Evolutionary conservation across 768 basidiomycete genomes (phyloP).

Genomic region (Hypholoma sublateritium): DNA sequence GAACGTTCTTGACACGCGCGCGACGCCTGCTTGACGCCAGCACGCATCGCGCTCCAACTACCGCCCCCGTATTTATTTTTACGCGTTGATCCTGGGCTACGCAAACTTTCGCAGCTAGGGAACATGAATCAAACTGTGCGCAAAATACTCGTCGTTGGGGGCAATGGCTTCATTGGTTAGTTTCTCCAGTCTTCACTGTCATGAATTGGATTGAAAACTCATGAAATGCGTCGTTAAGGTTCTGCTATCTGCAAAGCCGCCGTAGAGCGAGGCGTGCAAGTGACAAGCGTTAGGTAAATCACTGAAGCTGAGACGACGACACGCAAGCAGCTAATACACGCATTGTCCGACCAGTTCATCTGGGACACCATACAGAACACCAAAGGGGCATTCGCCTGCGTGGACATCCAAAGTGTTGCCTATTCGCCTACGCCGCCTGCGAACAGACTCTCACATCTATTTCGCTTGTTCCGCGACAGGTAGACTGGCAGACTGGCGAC

Average conservation of each 20-base stretch:
- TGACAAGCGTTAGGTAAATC: slow-evolving; percentile 82
- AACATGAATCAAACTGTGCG: slow-evolving; percentile 38
- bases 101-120: neutral
- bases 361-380: slow-evolving; percentile 80
- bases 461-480: slow-evolving; percentile 41
- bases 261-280: slow-evolving; percentile 78
- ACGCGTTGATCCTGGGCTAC: neutral
- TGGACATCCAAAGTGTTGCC: slow-evolving; percentile 74
- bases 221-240: slow-evolving; percentile 45
- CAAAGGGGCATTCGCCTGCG: slow-evolving; percentile 86
- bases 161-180: slow-evolving; percentile 94
- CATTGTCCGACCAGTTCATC: slow-evolving; percentile 59
- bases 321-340: neutral
- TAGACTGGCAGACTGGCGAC: slow-evolving; percentile 85
- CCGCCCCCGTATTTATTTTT: neutral
- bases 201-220: neutral
- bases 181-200: neutral
- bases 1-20: neutral
- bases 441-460: slow-evolving; percentile 5
- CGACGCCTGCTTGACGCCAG: too few relatives aligned
- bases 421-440: slow-evolving; percentile 11
- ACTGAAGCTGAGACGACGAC: neutral
- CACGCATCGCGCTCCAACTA: neutral
- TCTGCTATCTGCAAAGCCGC: slow-evolving; percentile 93
- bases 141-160: slow-evolving; percentile 92